Conservation (phyloP, 2,329 filamentous ascomycete species). For the Ascochyta clinopodiicola region DNA sequence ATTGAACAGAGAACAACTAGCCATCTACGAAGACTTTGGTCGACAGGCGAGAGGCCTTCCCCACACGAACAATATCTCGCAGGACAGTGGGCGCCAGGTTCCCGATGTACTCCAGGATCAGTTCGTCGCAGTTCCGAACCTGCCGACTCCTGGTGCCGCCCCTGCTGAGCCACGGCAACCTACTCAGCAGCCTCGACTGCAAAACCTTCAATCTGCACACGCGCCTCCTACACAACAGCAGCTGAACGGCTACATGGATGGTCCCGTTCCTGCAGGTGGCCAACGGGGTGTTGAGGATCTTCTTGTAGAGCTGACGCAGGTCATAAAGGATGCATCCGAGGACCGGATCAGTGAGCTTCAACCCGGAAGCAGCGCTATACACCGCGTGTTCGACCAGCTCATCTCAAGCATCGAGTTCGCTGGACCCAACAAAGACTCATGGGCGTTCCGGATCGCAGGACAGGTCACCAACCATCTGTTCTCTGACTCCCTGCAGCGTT, state of each 20-base stretch:
- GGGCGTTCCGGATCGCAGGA: conserved; percentile 63
- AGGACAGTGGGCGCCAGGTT: conserved; percentile 66
- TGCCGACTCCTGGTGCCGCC: conserved; percentile 67
- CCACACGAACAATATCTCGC: conserved; percentile 62
- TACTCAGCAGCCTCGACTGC: conserved; percentile 56
- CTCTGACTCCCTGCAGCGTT: conserved; percentile 58
- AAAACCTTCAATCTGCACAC: conserved; percentile 44
- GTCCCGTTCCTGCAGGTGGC: conserved; percentile 37
- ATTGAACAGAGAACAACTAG: conserved; percentile 88
- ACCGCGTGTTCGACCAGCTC: conserved; percentile 65
- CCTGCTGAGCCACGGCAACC: conserved; percentile 66
- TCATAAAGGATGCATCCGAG: conserved; percentile 63
- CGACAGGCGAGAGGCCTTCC: conserved; percentile 75
- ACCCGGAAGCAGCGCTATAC: conserved; percentile 58
- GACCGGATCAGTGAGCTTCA: conserved; percentile 65
- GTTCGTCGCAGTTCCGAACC: conserved; percentile 64
- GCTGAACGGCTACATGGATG: conserved; percentile 66
- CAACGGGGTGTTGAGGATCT: conserved; percentile 61
- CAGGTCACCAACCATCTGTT: conserved; percentile 65
- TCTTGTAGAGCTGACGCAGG: conserved; percentile 63
- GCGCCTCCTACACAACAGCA: conserved; percentile 54
- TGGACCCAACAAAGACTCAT: conserved; percentile 61
- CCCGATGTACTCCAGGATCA: conserved; percentile 69
- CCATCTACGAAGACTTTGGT: conserved; percentile 96
- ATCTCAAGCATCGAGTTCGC: conserved; percentile 60